phyloP scores from a whole-genome alignment of 1,139 yeast genomes.

The Saccharomycopsis phalli region DNA sequence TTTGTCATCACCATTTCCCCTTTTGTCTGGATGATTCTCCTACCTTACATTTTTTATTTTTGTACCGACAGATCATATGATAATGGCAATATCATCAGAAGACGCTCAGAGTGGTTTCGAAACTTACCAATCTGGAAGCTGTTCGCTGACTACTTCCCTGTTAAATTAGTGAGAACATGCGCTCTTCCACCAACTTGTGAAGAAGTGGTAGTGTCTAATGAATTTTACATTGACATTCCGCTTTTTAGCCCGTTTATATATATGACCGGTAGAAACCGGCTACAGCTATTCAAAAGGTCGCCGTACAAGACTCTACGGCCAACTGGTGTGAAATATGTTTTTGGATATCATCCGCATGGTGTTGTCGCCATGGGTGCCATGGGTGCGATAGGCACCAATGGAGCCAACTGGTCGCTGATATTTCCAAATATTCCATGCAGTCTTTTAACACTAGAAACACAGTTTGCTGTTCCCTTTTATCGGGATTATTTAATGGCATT shows the following conservation, averaged over 20 bases:
- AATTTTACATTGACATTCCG: slow-evolving; percentile 16
- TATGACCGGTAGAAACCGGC: background rate
- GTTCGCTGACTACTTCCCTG: slow-evolving; percentile 76
- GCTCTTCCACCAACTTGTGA: slow-evolving; percentile 72
- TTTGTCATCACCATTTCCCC: slow-evolving; percentile 52
- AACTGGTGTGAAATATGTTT: slow-evolving; percentile 72
- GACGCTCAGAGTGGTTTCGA: slow-evolving; percentile 53
- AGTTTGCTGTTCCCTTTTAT: slow-evolving; percentile 80
- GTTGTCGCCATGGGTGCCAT: slow-evolving; percentile 89
- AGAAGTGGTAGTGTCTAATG: slow-evolving; percentile 23
- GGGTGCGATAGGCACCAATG: slow-evolving; percentile 80
- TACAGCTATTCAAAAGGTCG: slow-evolving; percentile 7
- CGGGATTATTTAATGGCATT: slow-evolving; percentile 76
- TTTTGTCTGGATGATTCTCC: slow-evolving; percentile 54
- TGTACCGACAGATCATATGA: slow-evolving; percentile 54
- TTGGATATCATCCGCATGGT: slow-evolving; percentile 97
- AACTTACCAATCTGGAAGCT: slow-evolving; percentile 58
- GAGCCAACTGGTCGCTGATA: slow-evolving; percentile 51
- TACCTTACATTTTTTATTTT: slow-evolving; percentile 53
- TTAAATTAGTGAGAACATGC: slow-evolving; percentile 58
- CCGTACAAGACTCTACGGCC: slow-evolving; percentile 21
- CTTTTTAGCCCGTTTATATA: background rate
- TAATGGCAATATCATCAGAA: slow-evolving; percentile 56
- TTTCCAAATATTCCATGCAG: slow-evolving; percentile 82
- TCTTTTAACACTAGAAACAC: slow-evolving; percentile 72